A percentile compares a stretch with the other conserved stretches of the same genome.
Evolutionary conservation across 129 eudicot species (phyloP).

Genomic region (Pittosporum tobira): DNA sequence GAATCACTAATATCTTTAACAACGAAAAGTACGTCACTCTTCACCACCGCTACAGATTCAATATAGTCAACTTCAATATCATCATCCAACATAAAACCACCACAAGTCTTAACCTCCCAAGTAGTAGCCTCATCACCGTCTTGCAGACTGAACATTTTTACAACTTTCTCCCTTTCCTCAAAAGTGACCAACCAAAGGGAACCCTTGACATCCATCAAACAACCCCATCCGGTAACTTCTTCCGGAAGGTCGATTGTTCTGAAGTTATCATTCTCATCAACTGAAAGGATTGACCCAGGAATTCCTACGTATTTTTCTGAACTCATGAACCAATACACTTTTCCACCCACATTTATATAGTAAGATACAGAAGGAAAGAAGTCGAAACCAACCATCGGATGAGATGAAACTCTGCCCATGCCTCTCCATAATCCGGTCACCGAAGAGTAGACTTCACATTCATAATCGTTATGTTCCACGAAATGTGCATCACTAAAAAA

Average conservation of each 20-base stretch:
- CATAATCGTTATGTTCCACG: neutral
- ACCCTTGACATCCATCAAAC: conserved; percentile 11
- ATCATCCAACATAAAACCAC: neutral
- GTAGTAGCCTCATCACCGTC: neutral
- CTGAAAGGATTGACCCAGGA: conserved; percentile 7
- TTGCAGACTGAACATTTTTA: neutral
- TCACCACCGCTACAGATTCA: conserved; percentile 6
- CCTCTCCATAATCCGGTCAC: conserved; percentile 12
- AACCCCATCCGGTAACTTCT: neutral
- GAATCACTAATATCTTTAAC: neutral
- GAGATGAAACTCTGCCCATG: neutral
- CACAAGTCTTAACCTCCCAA: conserved; percentile 2
- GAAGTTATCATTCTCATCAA: conserved; percentile 7
- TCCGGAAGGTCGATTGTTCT: neutral
- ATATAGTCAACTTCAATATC: neutral
- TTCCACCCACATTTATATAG: conserved; percentile 11
- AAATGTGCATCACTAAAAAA: conserved; percentile 12
- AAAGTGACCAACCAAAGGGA: neutral
- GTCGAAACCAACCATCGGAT: neutral
- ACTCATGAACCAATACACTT: conserved; percentile 16
- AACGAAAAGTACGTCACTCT: conserved; percentile 10
- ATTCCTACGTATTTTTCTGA: neutral
- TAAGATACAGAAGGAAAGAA: neutral
- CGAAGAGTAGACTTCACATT: conserved; percentile 20
- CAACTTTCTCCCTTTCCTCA: neutral